Evolutionary conservation across 2,329 filamentous ascomycete species (phyloP), one percentile per base, ranked within the genome.

Genomic region (Microdochium paspali): DNA sequence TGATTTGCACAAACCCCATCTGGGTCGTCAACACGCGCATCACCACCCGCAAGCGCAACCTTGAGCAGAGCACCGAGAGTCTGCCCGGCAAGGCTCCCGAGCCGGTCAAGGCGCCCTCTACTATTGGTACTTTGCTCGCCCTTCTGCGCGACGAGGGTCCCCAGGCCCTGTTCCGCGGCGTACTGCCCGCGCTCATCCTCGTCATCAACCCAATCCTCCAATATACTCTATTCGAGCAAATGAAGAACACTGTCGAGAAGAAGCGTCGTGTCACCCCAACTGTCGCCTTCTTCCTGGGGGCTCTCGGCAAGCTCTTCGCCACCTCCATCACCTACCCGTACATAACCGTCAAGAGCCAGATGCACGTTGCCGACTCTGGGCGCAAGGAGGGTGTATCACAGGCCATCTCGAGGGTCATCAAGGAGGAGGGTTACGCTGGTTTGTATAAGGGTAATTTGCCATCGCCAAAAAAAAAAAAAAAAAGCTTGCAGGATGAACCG

Each of bases 1-100:
- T 98, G 55, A 76, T 98, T 61, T 77, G 96, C 61, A 98, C 93
- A 51, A 98, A 98, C 73, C 93, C 93, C 44, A 98, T 98, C 69
- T 98, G 93, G 93, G 93, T 98, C 46, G 76, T 98, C 66, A 98
- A 98, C 75, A 98, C 93, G 47, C 86, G 93, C 62, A 94, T 98
- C 85, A 98, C 93, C 21, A 91, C 93, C 45, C 82, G 89, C 59
- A 85, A 86, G 69, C 79, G 80, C 54, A 61, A 58, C 47, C 21
- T 25, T 15, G 42, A 44, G 42, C 3, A 24, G 23, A 26, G 24
- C 35, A 39, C 18, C 18, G 12, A 20, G 10, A 44, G 18, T 20
- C 69, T 53, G 66, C 68, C 49, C 54, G 71, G 47, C 64, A 72
- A 50, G 65, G 65, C 21, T 70, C 66, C 44, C 60, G 57, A 31